Base-by-base conservation (phyloP, 73 alveolate genomes). In the Symbiodinium natans region DNA sequence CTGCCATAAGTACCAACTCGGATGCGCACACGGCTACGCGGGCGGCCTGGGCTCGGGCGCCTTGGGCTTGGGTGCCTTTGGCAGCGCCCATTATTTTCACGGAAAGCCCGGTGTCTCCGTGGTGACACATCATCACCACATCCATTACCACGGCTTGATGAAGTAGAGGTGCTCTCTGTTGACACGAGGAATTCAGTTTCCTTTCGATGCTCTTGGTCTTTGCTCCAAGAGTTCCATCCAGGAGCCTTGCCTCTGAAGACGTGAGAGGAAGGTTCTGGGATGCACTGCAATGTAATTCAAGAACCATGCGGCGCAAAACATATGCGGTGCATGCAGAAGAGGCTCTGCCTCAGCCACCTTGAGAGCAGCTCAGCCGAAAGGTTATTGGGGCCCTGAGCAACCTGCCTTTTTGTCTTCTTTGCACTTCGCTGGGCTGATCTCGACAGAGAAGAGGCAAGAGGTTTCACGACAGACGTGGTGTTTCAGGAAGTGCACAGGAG, bases 1-100 rank as follows among this genome's bases (percentile, higher is more conserved):
- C 77, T 90, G 96, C 77, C 33, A 41, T 25, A 90, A 90, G 48
- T 90, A 90, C 87, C 8, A 71, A 39, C 86, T 90, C 34, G 96
- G 96, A 63, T 90, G 96, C 43, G 41, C 73, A 10, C 41, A 75
- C 13, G 80, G 80, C 80, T 63, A 63, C 38, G 27, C 27, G 80
- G 80, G 80, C 27, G 80, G 80, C 19, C 36, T 63, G 29, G 38
- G 36, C 36, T 63, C 15, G 80, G 59, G 13, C 59, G 59, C 59
- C 59, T 46, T 46, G 6, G 59, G 13, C 21, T n/a, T n/a, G n/a
- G n/a, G n/a, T n/a, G 59, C 59, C 59, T 46, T 46, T 46, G 59
- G 13, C 21, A 46, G 13, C 59, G 59, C 13, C 13, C 80, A 63
- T n/a, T 23, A 52, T 52, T 11, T 63, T 3, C 80, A 63, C 27